Evolutionary conservation across 2,329 filamentous ascomycete genomes (phyloP).

Genomic region (Eurotiales sp.): DNA sequence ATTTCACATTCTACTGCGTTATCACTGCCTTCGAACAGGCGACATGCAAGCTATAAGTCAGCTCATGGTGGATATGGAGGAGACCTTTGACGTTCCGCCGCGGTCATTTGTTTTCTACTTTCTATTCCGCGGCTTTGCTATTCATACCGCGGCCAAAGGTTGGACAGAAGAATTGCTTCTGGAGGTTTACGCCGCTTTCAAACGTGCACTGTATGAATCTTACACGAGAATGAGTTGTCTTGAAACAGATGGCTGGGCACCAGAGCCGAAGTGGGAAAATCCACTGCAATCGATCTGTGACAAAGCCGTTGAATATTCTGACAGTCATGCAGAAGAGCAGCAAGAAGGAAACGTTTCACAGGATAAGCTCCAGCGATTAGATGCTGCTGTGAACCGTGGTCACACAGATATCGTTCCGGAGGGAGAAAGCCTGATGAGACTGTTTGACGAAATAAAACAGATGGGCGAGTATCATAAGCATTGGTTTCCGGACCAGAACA

Average conservation of each 20-base stretch:
- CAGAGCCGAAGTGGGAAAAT: conserved; percentile 14
- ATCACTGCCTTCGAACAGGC: conserved; percentile 66
- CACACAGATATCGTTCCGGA: background rate
- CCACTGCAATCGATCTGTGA: conserved; percentile 5
- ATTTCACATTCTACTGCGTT: conserved; percentile 72
- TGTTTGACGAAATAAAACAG: conserved; percentile 12
- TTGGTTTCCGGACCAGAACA: conserved; percentile 18
- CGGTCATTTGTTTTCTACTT: conserved; percentile 75
- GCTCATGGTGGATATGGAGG: conserved; percentile 75
- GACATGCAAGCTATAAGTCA: conserved; percentile 67
- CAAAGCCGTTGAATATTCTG: background rate
- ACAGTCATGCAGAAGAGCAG: background rate
- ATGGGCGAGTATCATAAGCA: background rate
- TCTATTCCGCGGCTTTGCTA: conserved; percentile 76
- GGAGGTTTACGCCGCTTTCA: conserved; percentile 63
- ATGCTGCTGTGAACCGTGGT: background rate
- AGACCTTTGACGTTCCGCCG: conserved; percentile 60
- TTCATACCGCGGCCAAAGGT: conserved; percentile 60
- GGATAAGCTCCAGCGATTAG: background rate
- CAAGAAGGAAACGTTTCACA: background rate
- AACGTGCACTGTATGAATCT: conserved; percentile 41
- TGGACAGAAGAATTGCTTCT: conserved; percentile 73
- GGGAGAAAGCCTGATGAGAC: conserved; percentile 12
- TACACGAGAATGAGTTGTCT: conserved; percentile 23
- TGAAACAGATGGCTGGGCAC: too few species aligned